Conservation (phyloP, 345 rosid species). For the Raphanus raphanistrum region DNA sequence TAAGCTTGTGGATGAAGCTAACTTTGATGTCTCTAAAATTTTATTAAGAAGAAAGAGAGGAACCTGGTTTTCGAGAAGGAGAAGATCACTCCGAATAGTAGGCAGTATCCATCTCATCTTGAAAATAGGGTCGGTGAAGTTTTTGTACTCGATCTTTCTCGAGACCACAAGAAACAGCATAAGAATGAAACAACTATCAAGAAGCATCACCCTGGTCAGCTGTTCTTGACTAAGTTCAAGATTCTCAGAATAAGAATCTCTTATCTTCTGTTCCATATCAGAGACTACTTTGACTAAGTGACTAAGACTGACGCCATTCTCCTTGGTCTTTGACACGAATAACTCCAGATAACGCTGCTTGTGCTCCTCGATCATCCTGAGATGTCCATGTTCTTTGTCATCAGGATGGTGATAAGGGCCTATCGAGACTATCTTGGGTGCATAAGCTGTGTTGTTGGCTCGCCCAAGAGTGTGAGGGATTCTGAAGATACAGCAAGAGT, state of each 20-base stretch:
- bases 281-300: background rate
- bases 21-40: constrained; percentile 28
- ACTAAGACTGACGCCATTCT: background rate
- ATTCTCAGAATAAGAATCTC: constrained; percentile 39
- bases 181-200: constrained; percentile 59
- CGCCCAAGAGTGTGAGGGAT: constrained; percentile 41
- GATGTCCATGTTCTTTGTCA: background rate
- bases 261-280: constrained; percentile 15
- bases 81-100: constrained; percentile 43
- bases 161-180: constrained; percentile 42
- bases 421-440: constrained; percentile 51
- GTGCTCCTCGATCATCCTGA: background rate
- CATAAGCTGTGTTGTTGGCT: constrained; percentile 41
- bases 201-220: constrained; percentile 46
- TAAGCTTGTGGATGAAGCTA: constrained; percentile 26
- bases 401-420: constrained; percentile 35
- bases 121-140: constrained; percentile 44
- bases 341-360: background rate
- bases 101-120: constrained; percentile 47
- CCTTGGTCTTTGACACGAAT: constrained; percentile 25
- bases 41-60: constrained; percentile 52
- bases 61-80: constrained; percentile 56
- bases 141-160: background rate
- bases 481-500: constrained; percentile 51
- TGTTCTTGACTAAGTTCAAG: background rate